A percentile compares a stretch with the other conserved stretches of the same genome.
Evolutionary conservation across 352 stramenopile genomes (phyloP).

Genomic region (Hyaloperonospora arabidopsidis): DNA sequence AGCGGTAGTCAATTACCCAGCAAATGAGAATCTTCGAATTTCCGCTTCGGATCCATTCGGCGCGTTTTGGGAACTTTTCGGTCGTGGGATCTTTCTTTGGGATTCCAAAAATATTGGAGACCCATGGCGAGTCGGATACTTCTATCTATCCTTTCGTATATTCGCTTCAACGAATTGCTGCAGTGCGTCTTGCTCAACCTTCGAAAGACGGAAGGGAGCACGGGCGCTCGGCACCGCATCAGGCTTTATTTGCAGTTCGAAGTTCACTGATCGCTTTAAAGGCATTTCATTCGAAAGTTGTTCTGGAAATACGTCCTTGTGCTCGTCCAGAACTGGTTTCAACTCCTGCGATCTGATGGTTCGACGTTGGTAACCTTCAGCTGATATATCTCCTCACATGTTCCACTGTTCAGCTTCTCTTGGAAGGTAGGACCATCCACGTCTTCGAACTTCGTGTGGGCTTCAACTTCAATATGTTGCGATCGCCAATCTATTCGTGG

Average conservation of each 20-base stretch:
- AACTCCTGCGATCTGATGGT: neutral
- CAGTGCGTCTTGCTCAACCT: slow-evolving; percentile 10
- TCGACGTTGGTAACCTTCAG: slow-evolving; percentile 8
- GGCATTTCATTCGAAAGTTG: slow-evolving; percentile 10
- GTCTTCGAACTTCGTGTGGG: slow-evolving; percentile 1
- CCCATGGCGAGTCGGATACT: slow-evolving; percentile 20
- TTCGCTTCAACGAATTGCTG: slow-evolving; percentile 12
- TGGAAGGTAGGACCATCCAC: slow-evolving; percentile 8
- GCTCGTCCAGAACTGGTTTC: neutral
- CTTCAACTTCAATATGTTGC: slow-evolving; percentile 5
- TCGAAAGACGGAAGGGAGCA: slow-evolving; percentile 14
- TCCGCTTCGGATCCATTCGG: slow-evolving; percentile 14
- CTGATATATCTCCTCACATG: slow-evolving; percentile 8
- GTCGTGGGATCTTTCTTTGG: slow-evolving; percentile 16
- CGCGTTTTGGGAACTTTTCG: slow-evolving; percentile 7
- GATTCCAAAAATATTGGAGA: slow-evolving; percentile 26
- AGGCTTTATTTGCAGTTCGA: slow-evolving; percentile 20
- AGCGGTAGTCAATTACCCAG: neutral
- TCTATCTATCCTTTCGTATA: slow-evolving; percentile 22
- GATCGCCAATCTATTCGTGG: slow-evolving; percentile 10
- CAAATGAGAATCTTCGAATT: slow-evolving; percentile 11
- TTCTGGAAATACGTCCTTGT: slow-evolving; percentile 15
- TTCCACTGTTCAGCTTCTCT: neutral
- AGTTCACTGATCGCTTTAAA: slow-evolving; percentile 9
- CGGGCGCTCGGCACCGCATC: slow-evolving; percentile 10